Evolutionary conservation across 2,329 filamentous ascomycete species (phyloP), one percentile per base, ranked within the genome.

Genomic region (Monosporascus cannonballus): DNA sequence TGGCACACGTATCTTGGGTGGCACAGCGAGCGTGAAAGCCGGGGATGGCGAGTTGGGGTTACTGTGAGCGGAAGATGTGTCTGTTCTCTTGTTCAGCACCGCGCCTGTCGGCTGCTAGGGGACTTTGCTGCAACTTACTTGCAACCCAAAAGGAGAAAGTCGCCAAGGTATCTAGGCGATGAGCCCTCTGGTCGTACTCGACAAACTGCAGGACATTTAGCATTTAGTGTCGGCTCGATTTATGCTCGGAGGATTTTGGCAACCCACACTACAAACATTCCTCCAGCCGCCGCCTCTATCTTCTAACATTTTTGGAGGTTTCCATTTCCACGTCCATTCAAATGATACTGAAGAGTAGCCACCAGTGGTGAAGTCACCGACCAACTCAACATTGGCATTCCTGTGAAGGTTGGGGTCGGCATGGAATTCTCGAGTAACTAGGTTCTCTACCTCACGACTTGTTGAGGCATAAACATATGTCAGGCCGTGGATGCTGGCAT

Each of bases 291-390:
- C 90, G 30, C 89, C 89, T 63, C 83, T 84, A 67, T 96, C 92
- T 66, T 96, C 92, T 17, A 75, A 73, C 15, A 75, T 65, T 76
- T 90, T 96, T 38, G 94, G 94, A 8, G 94, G 90, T 67, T 88
- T 90, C 91, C 93, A 99, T 76, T 87, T 94, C 94, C 94, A 99
- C 7, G 87, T 86, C 91, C 93, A 99, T 59, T 93, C 87, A 67
- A 96, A 96, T 36, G 90, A 85, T 30, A 96, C 86, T 2, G 90
- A 93, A 6, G 87, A 76, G 63, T 78, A 89, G n/a, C 93, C 92
- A 34, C 80, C 84, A 0, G 94, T 99, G 3, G 83, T 80, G 67
- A 88, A 96, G 68, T 96, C 91, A 3, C 94, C 94, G n/a, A 99
- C 86, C 45, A 97, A 79, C 64, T 95, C 88, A 39, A 99, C 94